Conservation (phyloP, 2,329 filamentous ascomycete genomes). For the Lecanicillium sp. region DNA sequence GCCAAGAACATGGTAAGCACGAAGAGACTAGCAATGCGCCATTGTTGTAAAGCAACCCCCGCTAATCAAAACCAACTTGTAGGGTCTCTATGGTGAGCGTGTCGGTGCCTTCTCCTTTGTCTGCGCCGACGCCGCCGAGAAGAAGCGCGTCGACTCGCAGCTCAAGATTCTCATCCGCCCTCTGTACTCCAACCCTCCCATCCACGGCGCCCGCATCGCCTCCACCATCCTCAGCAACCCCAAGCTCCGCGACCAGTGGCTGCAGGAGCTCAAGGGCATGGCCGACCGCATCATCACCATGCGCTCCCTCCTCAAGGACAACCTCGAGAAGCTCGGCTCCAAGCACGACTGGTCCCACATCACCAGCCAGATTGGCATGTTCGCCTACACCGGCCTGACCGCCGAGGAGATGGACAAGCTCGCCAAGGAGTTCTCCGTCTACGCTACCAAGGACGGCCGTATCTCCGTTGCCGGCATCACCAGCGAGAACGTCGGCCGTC, state of each 20-base stretch:
- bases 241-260: slow-evolving; percentile 85
- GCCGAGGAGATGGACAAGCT: slow-evolving; percentile 86
- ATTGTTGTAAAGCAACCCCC: too few relatives aligned
- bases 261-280: slow-evolving; percentile 96
- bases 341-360: slow-evolving; percentile 99
- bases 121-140: slow-evolving; percentile 77
- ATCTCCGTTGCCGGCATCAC: slow-evolving; percentile 85
- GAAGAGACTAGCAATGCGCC: too few relatives aligned
- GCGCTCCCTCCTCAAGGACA: slow-evolving; percentile 87
- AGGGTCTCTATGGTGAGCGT: slow-evolving; percentile 97
- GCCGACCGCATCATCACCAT: slow-evolving; percentile 98
- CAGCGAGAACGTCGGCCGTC: slow-evolving; percentile 66
- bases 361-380: slow-evolving; percentile 98
- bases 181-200: slow-evolving; percentile 95
- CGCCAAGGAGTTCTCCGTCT: slow-evolving; percentile 94
- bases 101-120: slow-evolving; percentile 95
- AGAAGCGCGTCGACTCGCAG: slow-evolving; percentile 93
- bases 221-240: slow-evolving; percentile 84
- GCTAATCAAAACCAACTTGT: too few relatives aligned
- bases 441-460: slow-evolving; percentile 87
- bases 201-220: slow-evolving; percentile 93
- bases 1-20: slow-evolving; percentile 97
- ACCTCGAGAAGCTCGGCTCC: slow-evolving; percentile 90
- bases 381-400: slow-evolving; percentile 91
- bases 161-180: slow-evolving; percentile 97